Percentiles rank a stretch among this genome's conserved stretches.
These are phyloP conservation scores for Cryptococcus hybrid DNA, from an alignment of 1,284 basidiomycete species.

Conservation along the genomic window DNA sequence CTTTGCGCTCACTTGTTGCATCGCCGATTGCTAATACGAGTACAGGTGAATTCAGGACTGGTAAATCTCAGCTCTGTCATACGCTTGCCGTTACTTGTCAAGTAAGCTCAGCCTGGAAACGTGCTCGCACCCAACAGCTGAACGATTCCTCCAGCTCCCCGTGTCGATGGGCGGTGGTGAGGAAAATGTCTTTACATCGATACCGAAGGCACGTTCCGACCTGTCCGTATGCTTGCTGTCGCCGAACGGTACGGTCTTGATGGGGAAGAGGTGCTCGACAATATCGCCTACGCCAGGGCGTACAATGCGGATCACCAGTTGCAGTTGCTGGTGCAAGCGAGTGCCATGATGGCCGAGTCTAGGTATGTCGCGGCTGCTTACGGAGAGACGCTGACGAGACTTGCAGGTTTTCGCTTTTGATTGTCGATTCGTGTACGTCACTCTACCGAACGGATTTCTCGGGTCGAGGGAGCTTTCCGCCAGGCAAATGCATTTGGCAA, in stretches of 20 bases:
- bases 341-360: slow-evolving; percentile 96
- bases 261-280: slow-evolving; percentile 96
- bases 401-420: slow-evolving; percentile 85
- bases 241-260: slow-evolving; percentile 95
- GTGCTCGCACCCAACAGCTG: background rate
- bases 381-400: background rate
- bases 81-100: slow-evolving; percentile 96
- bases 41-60: slow-evolving; percentile 83
- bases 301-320: slow-evolving; percentile 99
- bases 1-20: background rate
- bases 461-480: slow-evolving; percentile 92
- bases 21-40: background rate
- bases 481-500: slow-evolving; percentile 95
- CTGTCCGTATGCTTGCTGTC: slow-evolving; percentile 87
- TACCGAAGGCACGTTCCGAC: slow-evolving; percentile 98
- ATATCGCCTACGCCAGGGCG: slow-evolving; percentile 96
- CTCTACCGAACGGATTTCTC: slow-evolving; percentile 96
- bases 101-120: slow-evolving; percentile 39
- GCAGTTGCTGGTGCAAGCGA: slow-evolving; percentile 83
- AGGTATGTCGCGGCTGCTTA: slow-evolving; percentile 57
- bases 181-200: slow-evolving; percentile 98
- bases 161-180: slow-evolving; percentile 98
- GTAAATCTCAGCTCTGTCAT: slow-evolving; percentile 98
- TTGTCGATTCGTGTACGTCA: slow-evolving; percentile 96
- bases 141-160: slow-evolving; percentile 58